Conservation (phyloP, 768 basidiomycete species). For the Saitozyma podzolica region DNA sequence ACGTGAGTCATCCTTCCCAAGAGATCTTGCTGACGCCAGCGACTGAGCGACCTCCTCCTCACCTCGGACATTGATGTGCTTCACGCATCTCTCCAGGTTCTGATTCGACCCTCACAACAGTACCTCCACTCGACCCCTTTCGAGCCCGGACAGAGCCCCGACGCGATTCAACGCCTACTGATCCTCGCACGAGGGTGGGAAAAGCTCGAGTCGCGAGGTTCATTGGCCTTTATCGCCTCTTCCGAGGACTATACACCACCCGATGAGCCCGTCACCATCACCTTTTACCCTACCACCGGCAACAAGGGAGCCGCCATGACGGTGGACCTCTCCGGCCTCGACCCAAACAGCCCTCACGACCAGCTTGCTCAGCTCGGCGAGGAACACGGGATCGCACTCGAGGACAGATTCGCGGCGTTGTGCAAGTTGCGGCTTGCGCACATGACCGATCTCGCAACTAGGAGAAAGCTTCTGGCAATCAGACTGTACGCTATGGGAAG, state of each 20-base stretch:
- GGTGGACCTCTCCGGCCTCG: conserved; percentile 56
- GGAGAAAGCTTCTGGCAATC: conserved; percentile 76
- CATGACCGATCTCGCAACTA: conserved; percentile 59
- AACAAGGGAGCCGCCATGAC: conserved; percentile 22
- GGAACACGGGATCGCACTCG: conserved; percentile 67
- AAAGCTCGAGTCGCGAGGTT: conserved; percentile 22
- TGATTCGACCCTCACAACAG: conserved; percentile 91
- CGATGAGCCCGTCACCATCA: conserved; percentile 3
- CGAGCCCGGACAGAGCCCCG: conserved; percentile 67
- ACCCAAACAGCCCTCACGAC: conserved; percentile 62
- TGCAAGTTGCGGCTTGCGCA: conserved; percentile 80
- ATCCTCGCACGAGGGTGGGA: conserved; percentile 58
- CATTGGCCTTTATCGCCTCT: conserved; percentile 15
- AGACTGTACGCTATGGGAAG: conserved; percentile 86
- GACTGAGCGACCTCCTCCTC: conserved; percentile 80
- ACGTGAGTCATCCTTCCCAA: conserved; percentile 62
- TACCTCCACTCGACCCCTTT: conserved; percentile 86
- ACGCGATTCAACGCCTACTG: conserved; percentile 78
- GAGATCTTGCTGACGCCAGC: conserved; percentile 57
- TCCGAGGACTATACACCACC: conserved; percentile 10
- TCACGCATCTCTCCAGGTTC: conserved; percentile 74
- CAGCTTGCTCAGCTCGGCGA: conserved; percentile 74
- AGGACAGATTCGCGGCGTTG: conserved; percentile 75
- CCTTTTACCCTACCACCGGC: conserved; percentile 11
- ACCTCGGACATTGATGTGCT: conserved; percentile 88